Conservation (phyloP, 2,329 filamentous ascomycete species). For the Beauveria scarabaeidicola region DNA sequence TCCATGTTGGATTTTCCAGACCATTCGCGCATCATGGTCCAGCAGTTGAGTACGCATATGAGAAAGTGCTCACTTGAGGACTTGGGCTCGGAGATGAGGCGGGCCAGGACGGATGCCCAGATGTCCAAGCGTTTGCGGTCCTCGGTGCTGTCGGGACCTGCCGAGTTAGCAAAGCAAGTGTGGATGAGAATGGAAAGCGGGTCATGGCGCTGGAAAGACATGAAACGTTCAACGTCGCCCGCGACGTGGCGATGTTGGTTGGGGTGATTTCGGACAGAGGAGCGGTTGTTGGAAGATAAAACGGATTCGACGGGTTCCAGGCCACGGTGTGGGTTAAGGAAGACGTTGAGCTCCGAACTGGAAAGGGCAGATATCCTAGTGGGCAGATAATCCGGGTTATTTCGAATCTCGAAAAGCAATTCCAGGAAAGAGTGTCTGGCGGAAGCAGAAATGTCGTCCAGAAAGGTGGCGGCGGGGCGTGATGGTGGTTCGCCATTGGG, state of each 20-base stretch:
- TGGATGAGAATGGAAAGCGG: constrained; percentile 77
- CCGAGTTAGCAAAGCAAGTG: constrained; percentile 81
- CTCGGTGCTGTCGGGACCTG: constrained; percentile 72
- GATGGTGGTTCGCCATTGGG: constrained; percentile 24
- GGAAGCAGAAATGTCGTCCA: constrained; percentile 61
- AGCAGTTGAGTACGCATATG: constrained; percentile 76
- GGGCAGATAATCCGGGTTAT: constrained; percentile 81
- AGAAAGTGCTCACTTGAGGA: constrained; percentile 72
- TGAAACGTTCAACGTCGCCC: constrained; percentile 63
- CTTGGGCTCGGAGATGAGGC: constrained; percentile 69
- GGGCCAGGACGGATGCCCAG: constrained; percentile 83
- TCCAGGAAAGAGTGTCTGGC: constrained; percentile 67
- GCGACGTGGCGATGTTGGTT: constrained; percentile 35
- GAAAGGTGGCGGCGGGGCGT: constrained; percentile 46
- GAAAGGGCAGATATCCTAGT: constrained; percentile 69
- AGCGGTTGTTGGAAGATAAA: constrained; percentile 56
- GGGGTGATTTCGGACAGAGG: constrained; percentile 36
- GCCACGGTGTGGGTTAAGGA: constrained; percentile 70
- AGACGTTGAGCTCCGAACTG: constrained; percentile 64
- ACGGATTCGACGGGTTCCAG: constrained; percentile 79
- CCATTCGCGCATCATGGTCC: constrained; percentile 82
- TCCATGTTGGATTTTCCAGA: constrained; percentile 83
- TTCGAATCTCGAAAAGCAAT: constrained; percentile 74
- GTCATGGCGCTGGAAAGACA: constrained; percentile 85
- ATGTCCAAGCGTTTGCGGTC: constrained; percentile 71